Evolutionary conservation across 192 early-diverging fungal genomes (phyloP).

Genomic region (Chytriomyces hyalinus): DNA sequence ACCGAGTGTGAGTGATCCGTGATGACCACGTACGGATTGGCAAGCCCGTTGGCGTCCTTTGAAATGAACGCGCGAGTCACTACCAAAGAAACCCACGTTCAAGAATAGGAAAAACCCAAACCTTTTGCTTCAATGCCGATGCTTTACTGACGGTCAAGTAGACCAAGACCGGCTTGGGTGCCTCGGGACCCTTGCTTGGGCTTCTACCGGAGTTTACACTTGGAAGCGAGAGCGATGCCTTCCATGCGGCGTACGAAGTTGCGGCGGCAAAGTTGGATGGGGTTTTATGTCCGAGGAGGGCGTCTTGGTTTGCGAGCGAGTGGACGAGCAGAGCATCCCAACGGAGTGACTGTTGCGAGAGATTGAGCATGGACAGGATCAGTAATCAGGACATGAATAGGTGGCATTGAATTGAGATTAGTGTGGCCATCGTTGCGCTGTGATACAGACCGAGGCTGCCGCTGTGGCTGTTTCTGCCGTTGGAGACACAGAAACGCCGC

Average conservation of each 20-base stretch:
- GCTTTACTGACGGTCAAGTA: conserved; percentile 1
- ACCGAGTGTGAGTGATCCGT: background rate
- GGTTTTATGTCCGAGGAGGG: background rate
- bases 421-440: background rate
- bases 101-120: too few species aligned
- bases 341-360: background rate
- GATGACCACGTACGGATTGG: conserved; percentile 15
- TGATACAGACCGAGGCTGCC: background rate
- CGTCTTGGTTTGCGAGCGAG: background rate
- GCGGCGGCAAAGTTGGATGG: background rate
- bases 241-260: background rate
- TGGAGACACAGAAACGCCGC: too few species aligned
- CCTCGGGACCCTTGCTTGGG: background rate
- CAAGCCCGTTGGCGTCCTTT: conserved; percentile 16
- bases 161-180: background rate
- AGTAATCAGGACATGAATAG: background rate
- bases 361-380: background rate
- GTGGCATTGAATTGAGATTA: background rate
- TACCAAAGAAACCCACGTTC: too few species aligned
- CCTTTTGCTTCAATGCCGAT: background rate
- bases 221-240: background rate
- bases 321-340: background rate
- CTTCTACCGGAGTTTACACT: too few species aligned
- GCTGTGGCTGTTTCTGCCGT: background rate
- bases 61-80: background rate